Percentiles rank a stretch among this genome's conserved stretches.
Conservation (phyloP, 306 rosid species). For the Corylus americana region DNA sequence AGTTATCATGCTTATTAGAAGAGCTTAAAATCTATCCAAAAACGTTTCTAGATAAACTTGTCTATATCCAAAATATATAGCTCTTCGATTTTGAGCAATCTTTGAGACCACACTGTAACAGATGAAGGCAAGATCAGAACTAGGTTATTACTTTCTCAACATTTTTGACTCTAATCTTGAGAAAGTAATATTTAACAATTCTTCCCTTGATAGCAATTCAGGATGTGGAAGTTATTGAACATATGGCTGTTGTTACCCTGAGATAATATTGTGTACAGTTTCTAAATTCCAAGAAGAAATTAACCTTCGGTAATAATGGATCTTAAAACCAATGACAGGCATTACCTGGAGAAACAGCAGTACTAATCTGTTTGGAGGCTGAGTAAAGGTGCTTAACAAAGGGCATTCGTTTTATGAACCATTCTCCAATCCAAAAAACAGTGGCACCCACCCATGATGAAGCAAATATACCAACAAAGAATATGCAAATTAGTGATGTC, state of each 20-base stretch:
- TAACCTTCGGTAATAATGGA: neutral
- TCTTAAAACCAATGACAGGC: neutral
- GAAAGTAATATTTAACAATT: neutral
- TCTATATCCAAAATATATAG: neutral
- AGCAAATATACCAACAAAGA: conserved; percentile 50
- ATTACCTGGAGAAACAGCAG: conserved; percentile 59
- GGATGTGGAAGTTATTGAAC: neutral
- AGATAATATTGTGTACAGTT: neutral
- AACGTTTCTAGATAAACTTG: neutral
- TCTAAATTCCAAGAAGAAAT: neutral
- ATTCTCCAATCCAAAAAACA: conserved; percentile 51
- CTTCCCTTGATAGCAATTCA: neutral
- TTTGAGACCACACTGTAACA: neutral
- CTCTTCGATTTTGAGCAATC: neutral
- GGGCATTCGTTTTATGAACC: conserved; percentile 58
- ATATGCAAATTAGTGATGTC: conserved; percentile 43
- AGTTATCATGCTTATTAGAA: neutral
- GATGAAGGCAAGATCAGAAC: neutral
- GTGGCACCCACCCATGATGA: conserved; percentile 64
- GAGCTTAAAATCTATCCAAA: neutral
- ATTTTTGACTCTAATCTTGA: neutral
- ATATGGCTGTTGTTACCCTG: neutral
- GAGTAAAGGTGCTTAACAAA: conserved; percentile 60
- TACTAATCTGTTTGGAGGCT: conserved; percentile 55
- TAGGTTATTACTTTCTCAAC: too few species aligned